Evolutionary conservation across 2,329 filamentous ascomycete species (phyloP).

Genomic region (Talaromyces verruculosus): DNA sequence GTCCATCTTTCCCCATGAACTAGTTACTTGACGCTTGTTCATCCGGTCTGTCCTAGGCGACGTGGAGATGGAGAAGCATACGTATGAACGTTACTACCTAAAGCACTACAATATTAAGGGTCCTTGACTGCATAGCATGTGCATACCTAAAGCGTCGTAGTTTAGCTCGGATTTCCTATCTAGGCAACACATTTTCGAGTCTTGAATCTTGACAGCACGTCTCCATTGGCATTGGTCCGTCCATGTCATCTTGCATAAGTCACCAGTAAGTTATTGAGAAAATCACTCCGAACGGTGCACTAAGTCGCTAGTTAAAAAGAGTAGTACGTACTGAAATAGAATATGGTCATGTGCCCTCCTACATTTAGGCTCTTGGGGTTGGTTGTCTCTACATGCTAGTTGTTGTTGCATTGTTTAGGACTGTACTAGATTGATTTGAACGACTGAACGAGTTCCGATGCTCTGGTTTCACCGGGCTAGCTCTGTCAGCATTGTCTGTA

Average conservation of each 20-base stretch:
- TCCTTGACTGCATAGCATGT: neutral
- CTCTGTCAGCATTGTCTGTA: neutral
- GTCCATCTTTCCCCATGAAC: neutral
- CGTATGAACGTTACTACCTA: neutral
- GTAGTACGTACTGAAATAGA: neutral
- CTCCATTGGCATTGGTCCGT: neutral
- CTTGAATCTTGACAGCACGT: neutral
- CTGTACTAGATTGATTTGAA: neutral
- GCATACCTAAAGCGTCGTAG: neutral
- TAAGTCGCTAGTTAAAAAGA: neutral
- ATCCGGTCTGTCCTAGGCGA: neutral
- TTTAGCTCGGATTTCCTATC: neutral
- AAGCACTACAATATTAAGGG: neutral
- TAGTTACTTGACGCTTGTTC: neutral
- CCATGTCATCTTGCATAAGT: neutral
- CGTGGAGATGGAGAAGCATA: neutral
- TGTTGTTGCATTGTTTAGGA: neutral
- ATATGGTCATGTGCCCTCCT: neutral
- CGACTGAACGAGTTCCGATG: neutral
- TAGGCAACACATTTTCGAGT: neutral
- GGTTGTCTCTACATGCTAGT: neutral
- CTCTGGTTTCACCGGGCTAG: slow-evolving; percentile 1
- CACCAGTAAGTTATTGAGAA: neutral
- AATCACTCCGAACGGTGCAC: neutral
- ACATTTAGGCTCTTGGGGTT: neutral